phyloP scores from a whole-genome alignment of 257 asterid genomes.

The Salvia hispanica region DNA sequence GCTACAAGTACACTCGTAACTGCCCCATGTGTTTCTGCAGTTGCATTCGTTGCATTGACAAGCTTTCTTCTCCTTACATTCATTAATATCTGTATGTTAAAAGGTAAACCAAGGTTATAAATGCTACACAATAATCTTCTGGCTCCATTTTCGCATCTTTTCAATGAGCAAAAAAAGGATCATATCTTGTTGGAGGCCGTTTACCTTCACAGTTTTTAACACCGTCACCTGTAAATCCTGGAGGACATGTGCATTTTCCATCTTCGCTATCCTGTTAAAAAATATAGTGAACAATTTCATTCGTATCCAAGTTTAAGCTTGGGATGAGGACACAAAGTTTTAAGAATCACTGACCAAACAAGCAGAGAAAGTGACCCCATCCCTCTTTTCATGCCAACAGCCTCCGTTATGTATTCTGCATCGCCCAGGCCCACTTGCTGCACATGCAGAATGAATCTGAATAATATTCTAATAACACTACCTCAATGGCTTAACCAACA shows the following conservation, averaged over 20 bases:
- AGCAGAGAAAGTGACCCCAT: slow-evolving; percentile 70
- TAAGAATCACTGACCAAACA: slow-evolving; percentile 66
- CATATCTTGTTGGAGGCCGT: not conserved
- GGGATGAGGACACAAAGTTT: slow-evolving; percentile 4
- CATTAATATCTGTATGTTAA: slow-evolving; percentile 59
- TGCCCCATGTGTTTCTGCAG: slow-evolving; percentile 88
- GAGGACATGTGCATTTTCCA: slow-evolving; percentile 82
- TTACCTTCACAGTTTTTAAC: slow-evolving; percentile 74
- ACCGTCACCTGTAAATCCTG: slow-evolving; percentile 87
- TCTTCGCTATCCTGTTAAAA: slow-evolving; percentile 60
- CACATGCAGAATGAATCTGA: slow-evolving; percentile 19
- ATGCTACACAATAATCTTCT: not conserved
- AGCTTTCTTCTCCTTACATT: slow-evolving; percentile 80
- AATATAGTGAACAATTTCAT: slow-evolving; percentile 7
- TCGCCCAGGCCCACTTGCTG: slow-evolving; percentile 67
- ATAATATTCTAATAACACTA: not conserved
- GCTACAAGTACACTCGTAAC: slow-evolving; percentile 76
- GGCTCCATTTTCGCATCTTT: no score
- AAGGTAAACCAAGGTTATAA: slow-evolving; percentile 16
- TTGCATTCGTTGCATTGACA: slow-evolving; percentile 86
- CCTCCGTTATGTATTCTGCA: slow-evolving; percentile 88
- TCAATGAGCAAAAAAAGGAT: no score
- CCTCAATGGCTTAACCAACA: not conserved
- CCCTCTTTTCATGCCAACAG: slow-evolving; percentile 76
- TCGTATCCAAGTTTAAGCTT: slow-evolving; percentile 20